Evolutionary conservation across 371 early-diverging fungal species (phyloP).

Genomic region (Apophysomyces trapeziformis): DNA sequence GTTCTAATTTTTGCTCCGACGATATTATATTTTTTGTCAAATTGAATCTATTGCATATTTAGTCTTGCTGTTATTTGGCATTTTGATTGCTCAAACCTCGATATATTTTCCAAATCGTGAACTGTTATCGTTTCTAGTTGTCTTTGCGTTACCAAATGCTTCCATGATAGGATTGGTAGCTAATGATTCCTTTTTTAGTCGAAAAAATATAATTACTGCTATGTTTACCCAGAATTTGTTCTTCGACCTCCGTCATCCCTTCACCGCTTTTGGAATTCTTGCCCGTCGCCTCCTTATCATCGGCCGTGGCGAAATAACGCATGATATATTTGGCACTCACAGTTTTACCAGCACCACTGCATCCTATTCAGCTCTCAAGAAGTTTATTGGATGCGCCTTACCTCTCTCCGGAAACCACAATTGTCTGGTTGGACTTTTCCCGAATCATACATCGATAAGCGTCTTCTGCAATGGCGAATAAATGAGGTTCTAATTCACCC

Average conservation of each 20-base stretch:
- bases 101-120: slow-evolving; percentile 99
- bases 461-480: slow-evolving; percentile 98
- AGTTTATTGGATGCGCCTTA: slow-evolving; percentile 15
- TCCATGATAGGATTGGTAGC: slow-evolving; percentile 99
- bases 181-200: slow-evolving; percentile 12
- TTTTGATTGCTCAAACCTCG: slow-evolving; percentile 52
- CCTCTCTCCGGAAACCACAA: slow-evolving; percentile 98
- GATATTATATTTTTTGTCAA: slow-evolving; percentile 82
- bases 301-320: slow-evolving; percentile 96
- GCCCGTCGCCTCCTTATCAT: slow-evolving; percentile 60
- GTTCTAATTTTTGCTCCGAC: slow-evolving; percentile 96
- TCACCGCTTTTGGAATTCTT: slow-evolving; percentile 37
- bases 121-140: slow-evolving; percentile 98
- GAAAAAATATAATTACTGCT: background rate
- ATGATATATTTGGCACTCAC: slow-evolving; percentile 97
- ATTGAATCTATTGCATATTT: slow-evolving; percentile 61
- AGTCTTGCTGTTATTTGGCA: background rate
- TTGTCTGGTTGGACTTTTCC: slow-evolving; percentile 93
- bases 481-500: slow-evolving; percentile 97
- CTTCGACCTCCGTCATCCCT: slow-evolving; percentile 79
- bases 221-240: slow-evolving; percentile 72
- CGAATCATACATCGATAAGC: slow-evolving; percentile 96
- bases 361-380: background rate
- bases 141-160: slow-evolving; percentile 99
- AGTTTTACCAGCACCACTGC: slow-evolving; percentile 94